Percentiles rank a stretch among this genome's conserved stretches.
Evolutionary conservation across 176 grass and related monocot genomes (phyloP).

Genomic region (Poa annua): DNA sequence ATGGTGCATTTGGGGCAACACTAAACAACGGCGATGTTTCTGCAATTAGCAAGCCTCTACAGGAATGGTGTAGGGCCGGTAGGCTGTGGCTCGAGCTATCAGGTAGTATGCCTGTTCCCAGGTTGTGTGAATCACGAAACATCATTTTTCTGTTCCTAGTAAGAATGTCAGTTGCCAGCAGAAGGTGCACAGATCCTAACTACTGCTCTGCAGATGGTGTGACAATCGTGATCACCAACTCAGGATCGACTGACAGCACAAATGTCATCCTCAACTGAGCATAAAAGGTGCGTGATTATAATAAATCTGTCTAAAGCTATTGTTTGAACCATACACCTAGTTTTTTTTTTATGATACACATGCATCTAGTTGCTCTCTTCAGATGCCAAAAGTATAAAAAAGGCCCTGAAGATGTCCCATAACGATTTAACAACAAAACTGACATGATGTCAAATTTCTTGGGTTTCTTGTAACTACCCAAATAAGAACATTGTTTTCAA

Average conservation of each 20-base stretch:
- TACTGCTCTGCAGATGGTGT: slow-evolving; percentile 54
- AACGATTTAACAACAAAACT: background rate
- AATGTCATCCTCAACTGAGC: slow-evolving; percentile 70
- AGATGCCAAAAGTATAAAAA: background rate
- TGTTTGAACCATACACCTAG: background rate
- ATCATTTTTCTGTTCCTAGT: background rate
- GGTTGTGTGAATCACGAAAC: background rate
- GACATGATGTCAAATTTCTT: background rate
- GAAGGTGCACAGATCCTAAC: slow-evolving; percentile 49
- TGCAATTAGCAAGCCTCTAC: slow-evolving; percentile 62
- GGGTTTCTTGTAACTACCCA: slow-evolving; percentile 63
- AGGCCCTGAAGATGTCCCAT: background rate
- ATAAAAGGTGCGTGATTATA: slow-evolving; percentile 43
- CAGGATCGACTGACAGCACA: slow-evolving; percentile 29
- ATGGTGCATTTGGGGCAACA: slow-evolving; percentile 56
- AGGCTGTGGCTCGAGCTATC: slow-evolving; percentile 63
- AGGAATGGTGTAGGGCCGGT: slow-evolving; percentile 53
- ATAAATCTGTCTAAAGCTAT: background rate
- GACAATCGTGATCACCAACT: slow-evolving; percentile 53
- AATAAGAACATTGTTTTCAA: slow-evolving; percentile 70
- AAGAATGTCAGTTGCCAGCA: slow-evolving; percentile 23
- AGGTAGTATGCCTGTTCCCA: slow-evolving; percentile 31
- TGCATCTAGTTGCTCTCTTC: slow-evolving; percentile 13
- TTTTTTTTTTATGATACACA: background rate
- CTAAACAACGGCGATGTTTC: slow-evolving; percentile 50